Evolutionary conservation across 2,329 filamentous ascomycete species (phyloP).

Genomic region (Colletotrichum sp.): DNA sequence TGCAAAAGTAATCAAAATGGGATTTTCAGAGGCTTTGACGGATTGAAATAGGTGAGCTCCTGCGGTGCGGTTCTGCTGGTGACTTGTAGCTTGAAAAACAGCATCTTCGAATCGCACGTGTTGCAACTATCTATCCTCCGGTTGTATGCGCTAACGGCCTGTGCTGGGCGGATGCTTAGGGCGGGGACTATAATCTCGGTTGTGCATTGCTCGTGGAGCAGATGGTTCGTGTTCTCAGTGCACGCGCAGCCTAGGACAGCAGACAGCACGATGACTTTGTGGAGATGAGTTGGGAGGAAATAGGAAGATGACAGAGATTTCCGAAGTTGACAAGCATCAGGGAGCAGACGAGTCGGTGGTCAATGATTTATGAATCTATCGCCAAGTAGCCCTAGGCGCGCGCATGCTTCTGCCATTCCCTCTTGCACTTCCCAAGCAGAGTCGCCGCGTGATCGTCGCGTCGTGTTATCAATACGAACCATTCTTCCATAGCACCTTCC

Average conservation of each 20-base stretch:
- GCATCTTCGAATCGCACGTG: not conserved
- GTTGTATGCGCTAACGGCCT: not conserved
- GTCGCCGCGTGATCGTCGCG: not conserved
- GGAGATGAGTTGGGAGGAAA: not conserved
- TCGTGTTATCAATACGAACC: not conserved
- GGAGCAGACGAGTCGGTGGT: not conserved
- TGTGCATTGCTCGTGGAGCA: not conserved
- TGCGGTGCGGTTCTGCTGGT: not conserved
- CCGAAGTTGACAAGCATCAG: not conserved
- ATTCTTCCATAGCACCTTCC: not conserved
- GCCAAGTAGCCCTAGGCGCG: not conserved
- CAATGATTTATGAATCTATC: not conserved
- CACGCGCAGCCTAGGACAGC: not conserved
- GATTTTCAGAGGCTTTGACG: not conserved
- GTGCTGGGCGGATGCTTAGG: not conserved
- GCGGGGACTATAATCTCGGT: not conserved
- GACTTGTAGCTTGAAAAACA: not conserved
- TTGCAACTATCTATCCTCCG: not conserved
- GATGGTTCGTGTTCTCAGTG: not conserved
- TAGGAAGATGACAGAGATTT: not conserved
- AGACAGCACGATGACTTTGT: not conserved
- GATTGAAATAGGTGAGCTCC: not conserved
- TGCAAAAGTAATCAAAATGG: conserved; percentile 13
- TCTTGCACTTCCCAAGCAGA: not conserved
- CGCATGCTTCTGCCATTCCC: not conserved